Evolutionary conservation across 371 early-diverging fungal species (phyloP).

Genomic region (Syncephalis fuscata): DNA sequence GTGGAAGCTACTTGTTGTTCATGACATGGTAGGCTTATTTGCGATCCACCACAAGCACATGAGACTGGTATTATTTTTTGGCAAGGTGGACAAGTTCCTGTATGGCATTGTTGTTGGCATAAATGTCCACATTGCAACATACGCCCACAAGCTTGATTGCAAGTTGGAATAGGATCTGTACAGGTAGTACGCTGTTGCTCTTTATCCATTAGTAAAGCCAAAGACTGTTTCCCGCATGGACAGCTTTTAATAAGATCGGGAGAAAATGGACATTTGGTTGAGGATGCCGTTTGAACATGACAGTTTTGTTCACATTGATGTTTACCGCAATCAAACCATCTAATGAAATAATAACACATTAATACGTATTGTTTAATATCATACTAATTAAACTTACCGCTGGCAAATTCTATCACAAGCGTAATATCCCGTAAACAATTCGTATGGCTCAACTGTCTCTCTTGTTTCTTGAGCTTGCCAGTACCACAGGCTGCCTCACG

Average conservation of each 20-base stretch:
- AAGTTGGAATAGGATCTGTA: slow-evolving; percentile 62
- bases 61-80: slow-evolving; percentile 18
- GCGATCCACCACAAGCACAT: slow-evolving; percentile 40
- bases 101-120: slow-evolving; percentile 57
- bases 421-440: slow-evolving; percentile 23
- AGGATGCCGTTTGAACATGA: slow-evolving; percentile 34
- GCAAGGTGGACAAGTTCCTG: slow-evolving; percentile 56
- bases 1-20: slow-evolving; percentile 6
- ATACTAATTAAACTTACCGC: slow-evolving; percentile 14
- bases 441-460: too few relatives aligned
- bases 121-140: slow-evolving; percentile 47
- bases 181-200: slow-evolving; percentile 33
- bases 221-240: slow-evolving; percentile 58
- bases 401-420: slow-evolving; percentile 40
- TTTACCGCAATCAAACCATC: slow-evolving; percentile 31
- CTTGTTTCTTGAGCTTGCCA: slow-evolving; percentile 16
- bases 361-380: neutral
- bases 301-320: slow-evolving; percentile 61
- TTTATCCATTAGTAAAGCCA: slow-evolving; percentile 11
- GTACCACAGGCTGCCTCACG: slow-evolving; percentile 39
- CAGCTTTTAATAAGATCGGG: slow-evolving; percentile 44
- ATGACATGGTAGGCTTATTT: slow-evolving; percentile 24
- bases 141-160: slow-evolving; percentile 46
- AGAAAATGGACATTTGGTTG: slow-evolving; percentile 48
- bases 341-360: neutral